Conservation (phyloP, 179 eudicot species). For the Silene coronaria region DNA sequence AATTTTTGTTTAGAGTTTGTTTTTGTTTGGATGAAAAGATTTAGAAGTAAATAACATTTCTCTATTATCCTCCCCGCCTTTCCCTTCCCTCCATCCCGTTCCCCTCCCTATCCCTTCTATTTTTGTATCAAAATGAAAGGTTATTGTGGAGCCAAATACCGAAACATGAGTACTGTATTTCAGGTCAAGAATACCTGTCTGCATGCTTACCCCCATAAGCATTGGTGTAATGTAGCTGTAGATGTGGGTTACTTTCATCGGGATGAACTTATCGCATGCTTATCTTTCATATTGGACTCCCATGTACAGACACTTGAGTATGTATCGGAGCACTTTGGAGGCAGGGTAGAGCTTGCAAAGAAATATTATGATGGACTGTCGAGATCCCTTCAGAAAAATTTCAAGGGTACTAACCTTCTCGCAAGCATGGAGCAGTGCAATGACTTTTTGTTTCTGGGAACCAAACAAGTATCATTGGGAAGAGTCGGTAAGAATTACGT, state of each 20-base stretch:
- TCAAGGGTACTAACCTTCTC: conserved; percentile 49
- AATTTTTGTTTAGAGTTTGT: neutral
- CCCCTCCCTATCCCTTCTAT: neutral
- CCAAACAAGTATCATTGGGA: conserved; percentile 51
- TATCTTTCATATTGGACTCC: too few relatives aligned
- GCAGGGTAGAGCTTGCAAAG: conserved; percentile 59
- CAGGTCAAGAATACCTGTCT: too few relatives aligned
- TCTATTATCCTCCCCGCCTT: too few relatives aligned
- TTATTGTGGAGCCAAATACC: too few relatives aligned
- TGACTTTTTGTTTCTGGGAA: conserved; percentile 66
- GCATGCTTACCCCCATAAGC: too few relatives aligned
- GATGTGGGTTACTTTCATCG: too few relatives aligned
- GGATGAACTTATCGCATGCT: too few relatives aligned
- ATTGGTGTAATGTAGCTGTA: too few relatives aligned
- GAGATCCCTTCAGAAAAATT: conserved; percentile 46
- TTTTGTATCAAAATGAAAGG: neutral
- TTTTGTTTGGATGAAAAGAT: too few relatives aligned
- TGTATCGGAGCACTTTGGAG: conserved; percentile 50
- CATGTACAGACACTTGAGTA: conserved; percentile 47
- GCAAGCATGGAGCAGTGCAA: conserved; percentile 72
- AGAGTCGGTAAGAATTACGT: conserved; percentile 46
- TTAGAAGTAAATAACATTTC: too few relatives aligned
- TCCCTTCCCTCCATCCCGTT: too few relatives aligned
- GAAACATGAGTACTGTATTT: too few relatives aligned
- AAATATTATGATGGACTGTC: conserved; percentile 48